A percentile compares a stretch with the other conserved stretches of the same genome.
Conservation (phyloP, 495 filamentous ascomycete genomes). For the Xylaria nigripes region DNA sequence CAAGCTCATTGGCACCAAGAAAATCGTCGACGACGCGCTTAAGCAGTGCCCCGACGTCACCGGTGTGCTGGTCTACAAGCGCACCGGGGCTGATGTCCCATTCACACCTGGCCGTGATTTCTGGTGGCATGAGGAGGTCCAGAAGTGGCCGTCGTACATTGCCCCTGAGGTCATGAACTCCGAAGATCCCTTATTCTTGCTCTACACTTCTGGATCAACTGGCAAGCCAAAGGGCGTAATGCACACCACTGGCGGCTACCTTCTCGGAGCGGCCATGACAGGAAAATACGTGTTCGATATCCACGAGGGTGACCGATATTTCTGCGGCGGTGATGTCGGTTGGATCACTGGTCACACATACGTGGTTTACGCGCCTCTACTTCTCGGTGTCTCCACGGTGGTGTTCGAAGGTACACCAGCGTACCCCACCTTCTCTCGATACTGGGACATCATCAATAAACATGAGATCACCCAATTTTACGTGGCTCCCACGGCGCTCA, state of each 20-base stretch:
- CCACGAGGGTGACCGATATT: conserved; percentile 85
- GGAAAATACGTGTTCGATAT: conserved; percentile 99
- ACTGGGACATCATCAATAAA: conserved; percentile 97
- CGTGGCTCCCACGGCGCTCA: conserved; percentile 89
- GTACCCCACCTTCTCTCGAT: conserved; percentile 94
- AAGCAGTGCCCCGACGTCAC: conserved; percentile 92
- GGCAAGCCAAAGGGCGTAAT: conserved; percentile 98
- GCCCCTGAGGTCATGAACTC: conserved; percentile 79
- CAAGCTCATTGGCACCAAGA: conserved; percentile 97
- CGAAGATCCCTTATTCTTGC: conserved; percentile 93
- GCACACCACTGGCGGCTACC: conserved; percentile 94
- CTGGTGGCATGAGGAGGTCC: conserved; percentile 98
- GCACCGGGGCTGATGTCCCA: conserved; percentile 87
- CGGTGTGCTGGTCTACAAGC: conserved; percentile 84
- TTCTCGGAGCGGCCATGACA: conserved; percentile 83
- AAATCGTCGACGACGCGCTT: conserved; percentile 96
- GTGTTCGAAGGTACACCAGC: conserved; percentile 99
- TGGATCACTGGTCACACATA: conserved; percentile 99
- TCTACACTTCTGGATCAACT: conserved; percentile 96
- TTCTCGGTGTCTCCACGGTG: conserved; percentile 87
- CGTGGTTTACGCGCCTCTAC: conserved; percentile 90
- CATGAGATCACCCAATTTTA: conserved; percentile 97
- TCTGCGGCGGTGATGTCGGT: conserved; percentile 96
- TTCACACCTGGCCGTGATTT: conserved; percentile 81
- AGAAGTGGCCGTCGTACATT: conserved; percentile 88